phyloP scores from a whole-genome alignment of 495 filamentous ascomycete genomes.

The Amniculicola lignicola region DNA sequence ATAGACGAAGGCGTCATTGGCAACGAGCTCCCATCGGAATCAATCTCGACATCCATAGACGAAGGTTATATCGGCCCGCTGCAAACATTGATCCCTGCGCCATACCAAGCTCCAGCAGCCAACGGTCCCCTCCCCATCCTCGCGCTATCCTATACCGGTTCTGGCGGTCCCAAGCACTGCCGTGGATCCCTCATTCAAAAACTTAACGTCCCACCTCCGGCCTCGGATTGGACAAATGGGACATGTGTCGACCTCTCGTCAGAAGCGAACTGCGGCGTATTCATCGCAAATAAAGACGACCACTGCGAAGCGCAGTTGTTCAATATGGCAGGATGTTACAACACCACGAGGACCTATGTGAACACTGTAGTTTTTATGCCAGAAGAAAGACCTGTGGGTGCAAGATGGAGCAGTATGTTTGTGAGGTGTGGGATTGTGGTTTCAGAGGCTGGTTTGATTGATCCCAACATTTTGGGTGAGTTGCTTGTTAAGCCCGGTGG shows the following conservation, averaged over 20 bases:
- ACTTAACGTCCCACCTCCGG: conserved; percentile 4
- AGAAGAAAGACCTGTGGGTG: conserved; percentile 25
- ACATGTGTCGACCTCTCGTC: conserved; percentile 15
- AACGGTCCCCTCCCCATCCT: conserved; percentile 15
- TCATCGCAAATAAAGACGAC: conserved; percentile 24
- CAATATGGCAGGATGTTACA: conserved; percentile 12
- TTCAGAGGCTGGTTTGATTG: conserved; percentile 12
- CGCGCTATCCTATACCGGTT: conserved; percentile 19
- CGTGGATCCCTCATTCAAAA: conserved; percentile 15
- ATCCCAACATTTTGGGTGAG: conserved; percentile 14
- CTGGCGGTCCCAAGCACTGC: conserved; percentile 23
- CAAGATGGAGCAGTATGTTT: conserved; percentile 26
- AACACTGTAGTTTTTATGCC: conserved; percentile 33
- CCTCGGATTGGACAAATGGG: conserved; percentile 8
- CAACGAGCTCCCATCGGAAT: not conserved
- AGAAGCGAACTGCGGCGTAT: conserved; percentile 21
- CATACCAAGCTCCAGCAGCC: not conserved
- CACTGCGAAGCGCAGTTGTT: conserved; percentile 28
- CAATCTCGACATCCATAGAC: conserved; percentile 1
- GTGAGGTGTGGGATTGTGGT: conserved; percentile 28
- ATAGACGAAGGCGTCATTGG: conserved; percentile 19
- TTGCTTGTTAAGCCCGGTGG: conserved; percentile 15
- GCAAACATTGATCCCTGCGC: not conserved
- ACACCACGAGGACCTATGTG: conserved; percentile 13
- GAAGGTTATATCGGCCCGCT: conserved; percentile 21